A percentile compares a stretch with the other conserved stretches of the same genome.
These are phyloP conservation scores for Trichoderma asperelloides DNA, from an alignment of 495 filamentous ascomycete species.

Conservation along the genomic window DNA sequence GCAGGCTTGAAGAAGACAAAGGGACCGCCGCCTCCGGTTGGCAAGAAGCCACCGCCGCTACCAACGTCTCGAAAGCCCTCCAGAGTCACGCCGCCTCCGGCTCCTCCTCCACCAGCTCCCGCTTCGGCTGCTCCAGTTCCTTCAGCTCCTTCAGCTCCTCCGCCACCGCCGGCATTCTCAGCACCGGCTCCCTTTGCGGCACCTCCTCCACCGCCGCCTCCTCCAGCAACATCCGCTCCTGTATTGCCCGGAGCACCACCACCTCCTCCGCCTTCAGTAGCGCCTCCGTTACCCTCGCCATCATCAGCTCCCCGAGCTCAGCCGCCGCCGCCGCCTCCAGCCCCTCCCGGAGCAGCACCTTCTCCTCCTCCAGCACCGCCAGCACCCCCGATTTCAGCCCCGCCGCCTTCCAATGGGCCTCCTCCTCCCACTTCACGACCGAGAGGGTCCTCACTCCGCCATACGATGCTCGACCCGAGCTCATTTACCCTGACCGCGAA, in stretches of 20 bases:
- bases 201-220: slow-evolving; percentile 43
- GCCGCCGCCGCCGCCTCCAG: slow-evolving; percentile 41
- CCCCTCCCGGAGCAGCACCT: slow-evolving; percentile 34
- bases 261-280: slow-evolving; percentile 38
- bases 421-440: slow-evolving; percentile 23
- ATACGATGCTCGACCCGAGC: slow-evolving; percentile 63
- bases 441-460: slow-evolving; percentile 32
- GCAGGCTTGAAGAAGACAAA: slow-evolving; percentile 14
- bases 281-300: slow-evolving; percentile 40
- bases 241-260: slow-evolving; percentile 37
- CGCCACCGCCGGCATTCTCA: slow-evolving; percentile 29
- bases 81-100: slow-evolving; percentile 28
- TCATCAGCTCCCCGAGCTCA: slow-evolving; percentile 38
- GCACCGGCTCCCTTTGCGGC: slow-evolving; percentile 29
- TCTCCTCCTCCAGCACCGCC: slow-evolving; percentile 38
- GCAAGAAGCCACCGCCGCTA: slow-evolving; percentile 61
- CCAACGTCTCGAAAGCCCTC: slow-evolving; percentile 60
- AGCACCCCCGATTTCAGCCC: slow-evolving; percentile 22
- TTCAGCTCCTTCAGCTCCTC: slow-evolving; percentile 28
- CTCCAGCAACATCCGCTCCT: slow-evolving; percentile 44
- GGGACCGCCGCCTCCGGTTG: slow-evolving; percentile 49
- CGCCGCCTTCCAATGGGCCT: slow-evolving; percentile 24
- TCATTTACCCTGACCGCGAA: slow-evolving; percentile 61
- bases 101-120: slow-evolving; percentile 30
- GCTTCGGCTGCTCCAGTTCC: slow-evolving; percentile 25